Evolutionary conservation across 305 asterid genomes (phyloP), one percentile per base, ranked within the genome.

Genomic region (Rubia balearica): DNA sequence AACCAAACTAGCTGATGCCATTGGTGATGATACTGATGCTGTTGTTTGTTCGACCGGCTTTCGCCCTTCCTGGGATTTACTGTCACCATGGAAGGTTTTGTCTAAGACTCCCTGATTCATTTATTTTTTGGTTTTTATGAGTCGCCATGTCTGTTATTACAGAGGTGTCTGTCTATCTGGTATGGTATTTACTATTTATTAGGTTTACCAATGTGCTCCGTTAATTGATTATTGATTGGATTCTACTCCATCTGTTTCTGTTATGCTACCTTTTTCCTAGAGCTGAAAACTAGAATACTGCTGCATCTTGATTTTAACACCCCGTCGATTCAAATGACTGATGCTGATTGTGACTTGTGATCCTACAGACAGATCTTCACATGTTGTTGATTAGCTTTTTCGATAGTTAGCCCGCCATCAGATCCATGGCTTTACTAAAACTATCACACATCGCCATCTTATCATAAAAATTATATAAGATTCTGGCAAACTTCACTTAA

Each of bases 41-140:
- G 98, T 94, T 46, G 82, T 94, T 75, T 91, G 98, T 78, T 94
- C 98, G 30, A 89, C 98, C 5, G 98, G 98, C 56, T 93, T 87
- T 79, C 84, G 82, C 65, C 95, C 81, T 71, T 89, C 96, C 6
- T 88, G 90, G 94, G 95, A 94, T 84, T 80, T 91, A 70, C 65
- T 82, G 13, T 75, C 92, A 75, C 98, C 98, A 61, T 94, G 98
- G 98, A 91, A 91, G 96, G 97, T 92, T 64, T 55, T 16, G 10
- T 42, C 17, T 42, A 27, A 30, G n/a, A 9, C 27, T 42, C 1
- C n/a, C 60, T 24, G 42, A 24, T 22, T 11, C 27, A 27, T 51
- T 17, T 36, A 14, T 12, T 13, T 5, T 11, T 73, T 3, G 59
- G 21, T 6, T 27, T 11, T 0, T 42, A 42, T 4, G 19, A n/a